Evolutionary conservation across 441 rosid genomes (phyloP).

Genomic region (Omphalea diandra): DNA sequence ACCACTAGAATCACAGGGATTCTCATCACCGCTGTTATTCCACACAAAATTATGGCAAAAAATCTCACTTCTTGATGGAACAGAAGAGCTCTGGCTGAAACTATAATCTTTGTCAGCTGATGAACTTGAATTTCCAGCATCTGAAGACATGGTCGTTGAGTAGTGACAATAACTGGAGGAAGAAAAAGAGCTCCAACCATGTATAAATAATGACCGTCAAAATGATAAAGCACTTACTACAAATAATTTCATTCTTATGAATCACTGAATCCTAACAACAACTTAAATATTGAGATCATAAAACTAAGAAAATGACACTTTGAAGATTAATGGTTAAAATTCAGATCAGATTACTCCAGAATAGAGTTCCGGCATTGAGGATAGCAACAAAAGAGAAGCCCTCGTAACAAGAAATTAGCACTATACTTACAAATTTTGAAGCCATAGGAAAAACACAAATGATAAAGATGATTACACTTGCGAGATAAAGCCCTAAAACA

Average conservation of each 20-base stretch:
- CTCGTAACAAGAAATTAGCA: background rate
- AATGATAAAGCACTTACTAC: background rate
- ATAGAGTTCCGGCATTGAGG: no score
- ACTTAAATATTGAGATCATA: background rate
- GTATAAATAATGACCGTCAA: background rate
- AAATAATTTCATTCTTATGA: background rate
- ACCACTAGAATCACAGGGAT: slow-evolving; percentile 34
- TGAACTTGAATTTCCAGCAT: slow-evolving; percentile 43
- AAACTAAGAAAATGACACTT: background rate
- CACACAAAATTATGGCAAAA: slow-evolving; percentile 61
- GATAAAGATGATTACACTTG: background rate
- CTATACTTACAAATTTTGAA: background rate
- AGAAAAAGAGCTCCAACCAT: slow-evolving; percentile 16
- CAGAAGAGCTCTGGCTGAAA: slow-evolving; percentile 37
- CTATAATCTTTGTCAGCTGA: slow-evolving; percentile 35
- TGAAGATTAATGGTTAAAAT: background rate
- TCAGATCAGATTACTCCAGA: background rate
- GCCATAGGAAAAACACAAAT: background rate
- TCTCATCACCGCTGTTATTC: slow-evolving; percentile 48
- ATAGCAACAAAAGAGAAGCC: slow-evolving; percentile 1
- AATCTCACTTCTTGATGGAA: slow-evolving; percentile 40
- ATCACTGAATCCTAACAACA: background rate
- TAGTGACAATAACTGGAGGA: slow-evolving; percentile 44
- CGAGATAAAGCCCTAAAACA: background rate
- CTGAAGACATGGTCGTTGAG: slow-evolving; percentile 33